Conservation (phyloP, 352 stramenopile genomes). For the Phytophthora multivora region DNA sequence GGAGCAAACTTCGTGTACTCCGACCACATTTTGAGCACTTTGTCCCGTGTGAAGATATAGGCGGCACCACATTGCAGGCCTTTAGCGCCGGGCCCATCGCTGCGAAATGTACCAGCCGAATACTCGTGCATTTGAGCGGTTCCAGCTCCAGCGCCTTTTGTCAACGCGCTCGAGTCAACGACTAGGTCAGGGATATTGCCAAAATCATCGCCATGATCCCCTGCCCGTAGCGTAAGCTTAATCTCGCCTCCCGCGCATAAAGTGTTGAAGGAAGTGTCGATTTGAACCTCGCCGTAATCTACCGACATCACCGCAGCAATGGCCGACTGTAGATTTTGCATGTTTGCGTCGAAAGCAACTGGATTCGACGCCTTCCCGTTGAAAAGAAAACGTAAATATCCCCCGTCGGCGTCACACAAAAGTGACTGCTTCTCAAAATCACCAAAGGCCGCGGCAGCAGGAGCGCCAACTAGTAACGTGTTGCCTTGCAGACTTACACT, state of each 20-base stretch:
- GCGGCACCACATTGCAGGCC: slow-evolving; percentile 71
- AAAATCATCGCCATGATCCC: slow-evolving; percentile 55
- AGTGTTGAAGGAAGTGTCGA: slow-evolving; percentile 53
- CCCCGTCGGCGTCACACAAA: slow-evolving; percentile 74
- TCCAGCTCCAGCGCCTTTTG: slow-evolving; percentile 39
- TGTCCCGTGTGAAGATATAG: slow-evolving; percentile 64
- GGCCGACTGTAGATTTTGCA: slow-evolving; percentile 46
- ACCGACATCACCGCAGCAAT: slow-evolving; percentile 68
- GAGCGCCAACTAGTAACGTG: slow-evolving; percentile 64
- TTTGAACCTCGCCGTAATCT: slow-evolving; percentile 51
- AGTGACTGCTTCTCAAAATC: slow-evolving; percentile 78
- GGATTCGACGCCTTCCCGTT: slow-evolving; percentile 52
- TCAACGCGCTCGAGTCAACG: slow-evolving; percentile 48
- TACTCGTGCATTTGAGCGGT: slow-evolving; percentile 60
- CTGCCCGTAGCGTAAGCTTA: slow-evolving; percentile 53
- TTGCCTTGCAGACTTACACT: slow-evolving; percentile 70
- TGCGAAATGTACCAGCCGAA: slow-evolving; percentile 57
- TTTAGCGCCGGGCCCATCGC: slow-evolving; percentile 61
- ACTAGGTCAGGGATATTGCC: slow-evolving; percentile 69
- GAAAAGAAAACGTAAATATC: slow-evolving; percentile 72
- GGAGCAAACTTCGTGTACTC: slow-evolving; percentile 62
- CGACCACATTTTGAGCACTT: slow-evolving; percentile 45
- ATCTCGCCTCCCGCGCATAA: slow-evolving; percentile 63
- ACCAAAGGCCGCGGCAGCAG: slow-evolving; percentile 65
- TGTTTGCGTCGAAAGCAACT: slow-evolving; percentile 66